Conservation (phyloP, 2,329 filamentous ascomycete species). For the Diaporthe destruens region DNA sequence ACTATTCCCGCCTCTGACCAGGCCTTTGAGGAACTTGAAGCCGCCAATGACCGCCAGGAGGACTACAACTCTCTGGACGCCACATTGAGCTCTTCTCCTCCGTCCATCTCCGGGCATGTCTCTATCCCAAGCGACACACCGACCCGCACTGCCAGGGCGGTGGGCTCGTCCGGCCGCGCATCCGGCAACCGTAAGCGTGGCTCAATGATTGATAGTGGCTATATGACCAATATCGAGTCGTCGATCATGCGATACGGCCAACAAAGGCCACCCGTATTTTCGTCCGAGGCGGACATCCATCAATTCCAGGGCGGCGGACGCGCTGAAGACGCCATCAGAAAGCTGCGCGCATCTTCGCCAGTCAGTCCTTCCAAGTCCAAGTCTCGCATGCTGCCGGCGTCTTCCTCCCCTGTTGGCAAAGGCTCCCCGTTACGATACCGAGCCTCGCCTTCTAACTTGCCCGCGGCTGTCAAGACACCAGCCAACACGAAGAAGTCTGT, state of each 20-base stretch:
- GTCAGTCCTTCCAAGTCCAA: slow-evolving; percentile 84
- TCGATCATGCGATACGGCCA: slow-evolving; percentile 77
- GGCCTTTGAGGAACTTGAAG: slow-evolving; percentile 56
- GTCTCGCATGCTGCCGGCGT: slow-evolving; percentile 39
- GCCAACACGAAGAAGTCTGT: slow-evolving; percentile 35
- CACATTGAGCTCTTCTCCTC: slow-evolving; percentile 66
- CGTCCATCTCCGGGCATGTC: slow-evolving; percentile 75
- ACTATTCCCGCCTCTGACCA: slow-evolving; percentile 80
- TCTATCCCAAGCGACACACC: slow-evolving; percentile 73
- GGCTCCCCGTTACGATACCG: slow-evolving; percentile 39
- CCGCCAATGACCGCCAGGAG: slow-evolving; percentile 51
- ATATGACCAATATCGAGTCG: slow-evolving; percentile 95
- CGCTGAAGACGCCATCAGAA: slow-evolving; percentile 95
- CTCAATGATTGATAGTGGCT: slow-evolving; percentile 88
- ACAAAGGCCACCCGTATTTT: slow-evolving; percentile 47
- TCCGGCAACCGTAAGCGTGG: slow-evolving; percentile 77
- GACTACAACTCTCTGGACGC: slow-evolving; percentile 37
- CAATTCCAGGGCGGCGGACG: slow-evolving; percentile 83
- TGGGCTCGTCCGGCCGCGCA: slow-evolving; percentile 59
- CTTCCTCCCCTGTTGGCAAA: slow-evolving; percentile 40
- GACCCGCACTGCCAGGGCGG: slow-evolving; percentile 63
- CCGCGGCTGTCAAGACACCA: slow-evolving; percentile 34
- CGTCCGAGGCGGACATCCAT: slow-evolving; percentile 81
- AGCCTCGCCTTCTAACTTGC: slow-evolving; percentile 33
- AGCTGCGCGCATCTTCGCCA: slow-evolving; percentile 90